Conservation (phyloP, 441 rosid genomes). For the Croton setiger region DNA sequence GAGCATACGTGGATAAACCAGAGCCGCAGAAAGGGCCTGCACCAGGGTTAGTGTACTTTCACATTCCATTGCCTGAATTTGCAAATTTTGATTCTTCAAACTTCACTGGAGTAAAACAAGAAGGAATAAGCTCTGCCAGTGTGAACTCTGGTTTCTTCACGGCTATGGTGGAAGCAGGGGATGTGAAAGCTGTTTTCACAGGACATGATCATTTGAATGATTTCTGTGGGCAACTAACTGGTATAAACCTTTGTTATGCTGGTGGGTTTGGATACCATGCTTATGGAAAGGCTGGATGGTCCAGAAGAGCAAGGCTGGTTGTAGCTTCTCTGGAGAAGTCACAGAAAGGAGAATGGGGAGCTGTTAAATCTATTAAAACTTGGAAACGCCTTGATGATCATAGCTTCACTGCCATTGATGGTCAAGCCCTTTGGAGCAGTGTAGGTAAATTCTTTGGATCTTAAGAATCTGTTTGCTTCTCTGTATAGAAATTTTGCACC, state of each 20-base stretch:
- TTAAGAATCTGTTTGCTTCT: no score
- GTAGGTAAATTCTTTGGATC: slow-evolving; percentile 26
- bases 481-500: background rate
- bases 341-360: slow-evolving; percentile 53
- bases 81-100: slow-evolving; percentile 42
- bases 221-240: slow-evolving; percentile 61
- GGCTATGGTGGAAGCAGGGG: slow-evolving; percentile 67
- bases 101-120: slow-evolving; percentile 69
- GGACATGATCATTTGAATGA: slow-evolving; percentile 85
- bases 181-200: slow-evolving; percentile 72
- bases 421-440: slow-evolving; percentile 74
- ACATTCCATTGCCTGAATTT: slow-evolving; percentile 83
- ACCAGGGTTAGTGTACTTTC: slow-evolving; percentile 73
- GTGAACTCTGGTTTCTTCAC: slow-evolving; percentile 85
- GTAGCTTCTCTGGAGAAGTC: slow-evolving; percentile 61
- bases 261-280: slow-evolving; percentile 95
- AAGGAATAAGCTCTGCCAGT: slow-evolving; percentile 54
- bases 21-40: slow-evolving; percentile 53
- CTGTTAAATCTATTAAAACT: slow-evolving; percentile 62
- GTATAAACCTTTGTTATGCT: slow-evolving; percentile 73
- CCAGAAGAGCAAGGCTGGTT: slow-evolving; percentile 69
- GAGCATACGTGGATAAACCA: slow-evolving; percentile 52
- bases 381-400: slow-evolving; percentile 89
- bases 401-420: slow-evolving; percentile 52
- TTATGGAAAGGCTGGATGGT: slow-evolving; percentile 83